A percentile compares a stretch with the other conserved stretches of the same genome.
Conservation (phyloP, 2,329 filamentous ascomycete genomes). For the Chaetoscypha palmicola region DNA sequence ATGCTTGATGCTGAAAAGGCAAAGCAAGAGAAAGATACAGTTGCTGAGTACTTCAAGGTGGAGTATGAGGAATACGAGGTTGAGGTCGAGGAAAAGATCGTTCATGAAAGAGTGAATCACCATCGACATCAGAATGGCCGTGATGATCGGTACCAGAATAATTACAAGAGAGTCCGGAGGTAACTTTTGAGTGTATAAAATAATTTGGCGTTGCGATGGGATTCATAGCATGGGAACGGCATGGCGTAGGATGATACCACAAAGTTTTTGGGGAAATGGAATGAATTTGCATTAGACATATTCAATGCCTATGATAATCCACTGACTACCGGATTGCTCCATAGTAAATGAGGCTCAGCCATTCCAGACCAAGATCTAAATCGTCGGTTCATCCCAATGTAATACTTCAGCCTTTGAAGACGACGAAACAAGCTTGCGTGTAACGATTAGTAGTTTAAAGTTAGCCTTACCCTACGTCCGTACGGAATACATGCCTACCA, state of each 20-base stretch:
- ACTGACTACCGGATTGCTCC: too few relatives aligned
- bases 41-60: slow-evolving; percentile 61
- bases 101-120: slow-evolving; percentile 16
- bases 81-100: slow-evolving; percentile 60
- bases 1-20: slow-evolving; percentile 78
- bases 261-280: background rate
- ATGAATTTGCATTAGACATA: too few relatives aligned
- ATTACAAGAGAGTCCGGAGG: slow-evolving; percentile 6
- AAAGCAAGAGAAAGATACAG: slow-evolving; percentile 59
- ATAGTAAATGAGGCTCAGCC: too few relatives aligned
- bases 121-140: slow-evolving; percentile 3
- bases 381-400: too few relatives aligned
- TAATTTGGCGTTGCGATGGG: background rate
- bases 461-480: too few relatives aligned
- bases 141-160: slow-evolving; percentile 6
- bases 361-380: too few relatives aligned
- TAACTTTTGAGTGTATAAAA: background rate
- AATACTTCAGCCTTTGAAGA: too few relatives aligned
- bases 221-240: background rate
- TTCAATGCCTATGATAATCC: too few relatives aligned
- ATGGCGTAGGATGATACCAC: slow-evolving; percentile 6
- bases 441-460: too few relatives aligned
- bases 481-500: background rate
- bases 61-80: slow-evolving; percentile 72
- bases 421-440: too few relatives aligned